Evolutionary conservation across 1,284 basidiomycete species (phyloP).

Genomic region (Apiotrichum montevideense): DNA sequence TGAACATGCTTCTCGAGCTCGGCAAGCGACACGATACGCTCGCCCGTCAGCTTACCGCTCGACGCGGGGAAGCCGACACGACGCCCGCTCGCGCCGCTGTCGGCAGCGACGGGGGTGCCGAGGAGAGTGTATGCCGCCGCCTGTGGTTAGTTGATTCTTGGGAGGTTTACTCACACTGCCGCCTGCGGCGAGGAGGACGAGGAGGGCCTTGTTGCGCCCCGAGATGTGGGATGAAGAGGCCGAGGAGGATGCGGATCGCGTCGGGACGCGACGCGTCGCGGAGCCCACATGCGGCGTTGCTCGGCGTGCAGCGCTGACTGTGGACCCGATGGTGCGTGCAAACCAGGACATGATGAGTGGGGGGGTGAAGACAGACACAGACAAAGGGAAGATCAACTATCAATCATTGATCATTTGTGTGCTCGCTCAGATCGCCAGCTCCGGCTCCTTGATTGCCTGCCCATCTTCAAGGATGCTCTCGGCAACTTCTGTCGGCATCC

Average conservation of each 20-base stretch:
- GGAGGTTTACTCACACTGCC: background rate
- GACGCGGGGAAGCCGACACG: background rate
- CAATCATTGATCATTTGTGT: no score
- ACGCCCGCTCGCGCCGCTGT: background rate
- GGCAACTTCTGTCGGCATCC: no score
- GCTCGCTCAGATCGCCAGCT: no score
- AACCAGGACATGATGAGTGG: no score
- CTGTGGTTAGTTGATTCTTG: background rate
- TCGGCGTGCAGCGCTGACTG: no score
- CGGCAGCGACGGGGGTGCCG: background rate
- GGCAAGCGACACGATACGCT: constrained; percentile 6
- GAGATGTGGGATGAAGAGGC: background rate
- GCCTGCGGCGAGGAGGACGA: background rate
- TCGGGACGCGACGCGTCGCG: background rate
- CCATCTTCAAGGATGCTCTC: no score
- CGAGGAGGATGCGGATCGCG: background rate
- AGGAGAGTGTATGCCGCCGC: background rate
- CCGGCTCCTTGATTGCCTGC: no score
- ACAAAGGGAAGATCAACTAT: no score
- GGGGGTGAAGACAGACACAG: no score
- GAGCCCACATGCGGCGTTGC: no score
- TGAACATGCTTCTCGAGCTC: constrained; percentile 29
- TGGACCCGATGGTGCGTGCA: no score
- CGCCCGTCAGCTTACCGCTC: background rate
- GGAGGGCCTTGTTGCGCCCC: background rate